Conservation (phyloP, 352 stramenopile genomes). For the Phytophthora pini region DNA sequence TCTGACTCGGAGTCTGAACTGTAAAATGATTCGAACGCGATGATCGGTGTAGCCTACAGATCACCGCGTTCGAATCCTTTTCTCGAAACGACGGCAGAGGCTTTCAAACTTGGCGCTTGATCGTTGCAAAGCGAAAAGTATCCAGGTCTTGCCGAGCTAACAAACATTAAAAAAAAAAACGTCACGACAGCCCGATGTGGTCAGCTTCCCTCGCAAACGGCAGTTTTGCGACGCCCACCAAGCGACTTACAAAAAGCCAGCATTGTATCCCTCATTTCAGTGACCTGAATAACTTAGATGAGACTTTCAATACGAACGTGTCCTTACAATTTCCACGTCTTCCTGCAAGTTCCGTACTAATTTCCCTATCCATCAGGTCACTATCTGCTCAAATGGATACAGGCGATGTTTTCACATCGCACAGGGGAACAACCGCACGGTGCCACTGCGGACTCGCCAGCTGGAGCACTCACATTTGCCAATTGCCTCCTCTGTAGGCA, state of each 20-base stretch:
- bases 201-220: constrained; percentile 11
- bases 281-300: neutral
- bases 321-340: neutral
- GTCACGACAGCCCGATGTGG: constrained; percentile 17
- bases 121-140: constrained; percentile 5
- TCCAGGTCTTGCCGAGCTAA: neutral
- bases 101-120: neutral
- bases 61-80: constrained; percentile 24
- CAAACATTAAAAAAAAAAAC: neutral
- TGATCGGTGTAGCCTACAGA: constrained; percentile 24
- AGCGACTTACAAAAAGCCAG: constrained; percentile 11
- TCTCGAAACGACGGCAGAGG: constrained; percentile 22
- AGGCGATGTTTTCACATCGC: constrained; percentile 28
- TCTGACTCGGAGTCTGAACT: constrained; percentile 4
- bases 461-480: constrained; percentile 26
- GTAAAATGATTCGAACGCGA: constrained; percentile 20
- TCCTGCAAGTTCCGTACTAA: neutral
- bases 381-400: constrained; percentile 27
- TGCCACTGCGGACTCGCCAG: constrained; percentile 31
- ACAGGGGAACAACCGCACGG: constrained; percentile 20
- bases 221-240: constrained; percentile 1
- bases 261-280: constrained; percentile 17
- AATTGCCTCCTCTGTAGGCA: constrained; percentile 12
- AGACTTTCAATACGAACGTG: constrained; percentile 23
- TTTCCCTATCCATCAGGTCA: constrained; percentile 12